Percentiles rank a stretch among this genome's conserved stretches.
Evolutionary conservation across 2,329 filamentous ascomycete species (phyloP).

Genomic region (Cryphonectria naterciae): DNA sequence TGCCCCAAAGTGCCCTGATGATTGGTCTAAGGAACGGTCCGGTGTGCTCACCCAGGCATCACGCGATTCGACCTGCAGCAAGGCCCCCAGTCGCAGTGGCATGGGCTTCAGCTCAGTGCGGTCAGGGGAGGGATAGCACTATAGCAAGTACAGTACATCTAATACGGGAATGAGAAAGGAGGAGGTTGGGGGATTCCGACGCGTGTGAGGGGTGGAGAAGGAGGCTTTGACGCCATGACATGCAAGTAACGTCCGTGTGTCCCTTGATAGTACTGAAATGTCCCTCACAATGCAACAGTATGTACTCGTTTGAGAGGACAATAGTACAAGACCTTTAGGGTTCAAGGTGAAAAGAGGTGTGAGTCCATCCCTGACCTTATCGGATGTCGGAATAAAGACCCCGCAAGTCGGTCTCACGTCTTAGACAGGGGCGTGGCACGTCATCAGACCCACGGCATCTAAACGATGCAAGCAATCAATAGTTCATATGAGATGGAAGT

Average conservation of each 20-base stretch:
- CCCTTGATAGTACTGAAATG: background rate
- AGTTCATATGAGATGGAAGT: background rate
- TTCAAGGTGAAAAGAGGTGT: background rate
- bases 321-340: background rate
- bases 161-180: background rate
- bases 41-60: constrained; percentile 7
- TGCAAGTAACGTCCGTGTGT: background rate
- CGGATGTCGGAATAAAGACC: constrained; percentile 18
- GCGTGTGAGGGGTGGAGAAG: background rate
- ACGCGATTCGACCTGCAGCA: constrained; percentile 17
- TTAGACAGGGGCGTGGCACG: constrained; percentile 15
- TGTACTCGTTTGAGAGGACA: background rate
- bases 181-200: background rate
- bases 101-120: constrained; percentile 2
- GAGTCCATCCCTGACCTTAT: background rate
- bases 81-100: background rate
- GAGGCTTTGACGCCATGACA: background rate
- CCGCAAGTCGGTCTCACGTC: constrained; percentile 24
- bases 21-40: background rate
- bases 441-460: constrained; percentile 2
- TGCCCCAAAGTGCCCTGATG: background rate
- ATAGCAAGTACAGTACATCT: background rate
- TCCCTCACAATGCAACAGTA: background rate
- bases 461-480: background rate
- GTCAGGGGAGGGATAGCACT: background rate